Base-by-base conservation (phyloP, 164 flowering plant genomes). In the Cinnamomum micranthum region DNA sequence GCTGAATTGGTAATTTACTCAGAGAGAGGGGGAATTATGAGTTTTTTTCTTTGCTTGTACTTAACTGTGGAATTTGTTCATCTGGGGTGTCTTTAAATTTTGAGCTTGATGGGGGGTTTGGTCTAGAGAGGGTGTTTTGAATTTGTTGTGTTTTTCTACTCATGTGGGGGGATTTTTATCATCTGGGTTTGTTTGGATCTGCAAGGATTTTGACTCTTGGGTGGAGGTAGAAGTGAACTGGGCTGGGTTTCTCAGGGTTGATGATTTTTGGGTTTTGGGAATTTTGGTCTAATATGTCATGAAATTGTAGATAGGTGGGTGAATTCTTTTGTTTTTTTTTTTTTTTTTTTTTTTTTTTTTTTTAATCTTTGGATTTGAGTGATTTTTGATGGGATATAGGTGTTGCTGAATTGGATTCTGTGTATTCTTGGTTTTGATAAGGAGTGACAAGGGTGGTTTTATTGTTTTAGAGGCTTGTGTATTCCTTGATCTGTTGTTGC, bases 171-270 rank as follows among this genome's bases (percentile, higher is more conserved):
- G 11, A 15, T 15, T 47, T 47, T 69, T 19, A 14, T 69, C 55
- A 69, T 9, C 22, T 69, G 25, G 71, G 71, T 9, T 51, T 69
- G 20, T 23, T n/a, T 69, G 55, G 41, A 41, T 17, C 41, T 69
- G 47, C 14, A 69, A 35, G 41, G 51, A 35, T 35, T 69, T 47
- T 69, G 12, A 47, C 19, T 25, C 20, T 25, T n/a, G 14, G 58
- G 71, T 35, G 35, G 55, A 24, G 20, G 12, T 69, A 69, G 71
- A 69, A 28, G 25, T 69, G 71, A 69, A 69, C 20, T 47, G 58
- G 55, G 52, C 11, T 66, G 41, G 12, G 31, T 31, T 31, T 15
- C 69, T 66, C n/a, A 55, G 13, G 60, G n/a, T 15, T 55, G n/a
- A 55, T 41, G 47, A 41, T 41, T 41, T 41, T 6, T 41, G 60